These are phyloP conservation scores for Fusarium veterinarium DNA, from an alignment of 2,329 filamentous ascomycete species.

Conservation along the genomic window DNA sequence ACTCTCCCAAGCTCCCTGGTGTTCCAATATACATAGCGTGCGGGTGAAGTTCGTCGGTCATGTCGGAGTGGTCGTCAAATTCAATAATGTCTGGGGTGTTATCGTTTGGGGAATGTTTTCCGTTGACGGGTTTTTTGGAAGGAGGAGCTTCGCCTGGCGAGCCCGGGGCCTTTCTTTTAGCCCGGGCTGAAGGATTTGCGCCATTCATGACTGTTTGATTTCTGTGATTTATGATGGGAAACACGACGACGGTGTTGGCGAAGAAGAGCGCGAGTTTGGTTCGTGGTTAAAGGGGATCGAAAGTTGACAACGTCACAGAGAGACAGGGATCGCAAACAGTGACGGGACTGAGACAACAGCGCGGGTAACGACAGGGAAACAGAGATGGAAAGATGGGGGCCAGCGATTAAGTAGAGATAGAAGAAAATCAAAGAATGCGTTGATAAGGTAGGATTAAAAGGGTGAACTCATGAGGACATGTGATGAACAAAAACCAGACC, in stretches of 20 bases:
- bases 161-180: constrained; percentile 65
- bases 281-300: constrained; percentile 19
- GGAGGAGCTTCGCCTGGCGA: constrained; percentile 52
- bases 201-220: constrained; percentile 56
- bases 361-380: constrained; percentile 44
- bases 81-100: constrained; percentile 60
- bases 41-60: constrained; percentile 54
- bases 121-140: constrained; percentile 56
- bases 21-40: constrained; percentile 52
- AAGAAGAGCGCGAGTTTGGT: constrained; percentile 12
- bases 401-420: constrained; percentile 19
- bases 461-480: constrained; percentile 47
- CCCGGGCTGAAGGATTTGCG: constrained; percentile 53
- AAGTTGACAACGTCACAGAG: constrained; percentile 27
- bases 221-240: constrained; percentile 5
- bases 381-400: constrained; percentile 29
- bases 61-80: constrained; percentile 56
- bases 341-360: constrained; percentile 25
- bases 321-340: constrained; percentile 36
- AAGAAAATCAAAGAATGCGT: constrained; percentile 13
- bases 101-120: constrained; percentile 61
- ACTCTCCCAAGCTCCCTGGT: constrained; percentile 69
- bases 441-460: constrained; percentile 25
- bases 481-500: constrained; percentile 40
- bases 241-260: constrained; percentile 6